Evolutionary conservation across 2,329 filamentous ascomycete genomes (phyloP), one percentile per base, ranked within the genome.

Genomic region (Pyrenochaeta sp.): DNA sequence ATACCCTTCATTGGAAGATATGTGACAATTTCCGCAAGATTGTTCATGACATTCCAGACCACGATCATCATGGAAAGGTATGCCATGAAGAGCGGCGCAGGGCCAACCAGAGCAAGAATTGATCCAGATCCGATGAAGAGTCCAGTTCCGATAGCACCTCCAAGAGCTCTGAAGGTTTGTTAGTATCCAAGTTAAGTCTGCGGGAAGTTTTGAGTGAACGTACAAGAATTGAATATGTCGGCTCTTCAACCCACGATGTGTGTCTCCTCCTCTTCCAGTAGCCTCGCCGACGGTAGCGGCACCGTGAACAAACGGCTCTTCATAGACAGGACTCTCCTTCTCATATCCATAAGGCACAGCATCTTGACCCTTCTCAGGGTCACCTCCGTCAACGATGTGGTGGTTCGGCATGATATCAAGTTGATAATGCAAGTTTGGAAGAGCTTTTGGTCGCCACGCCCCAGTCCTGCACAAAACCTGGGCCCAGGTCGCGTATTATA

Each of bases 141-240:
- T 35, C 72, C 72, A 18, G 72, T 75, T 51, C 72, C 65, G 49
- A 87, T 87, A 7, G 83, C 83, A 54, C 84, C 84, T 49, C 83
- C 85, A 7, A 87, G 77, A 17, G 84, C 84, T 63, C 87, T 87
- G 58, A 78, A 77, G 52, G 79, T 69, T 10, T 45, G 82, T 81
- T 30, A 67, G 62, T 46, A 49, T 29, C 3, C 11, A 21, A 30
- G 20, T 4, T 15, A 1, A 3, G 27, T 30, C 40, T n/a, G 36
- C n/a, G 20, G 17, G 40, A 10, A 30, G 23, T 4, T 12, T 30
- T 11, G 7, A 7, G 39, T 15, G 21, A 20, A 56, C 63, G 18
- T 66, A 74, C 71, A 75, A 52, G 49, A 75, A 75, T 45, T 75
- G 72, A 44, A 75, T 74, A 50, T 75, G 72, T 45, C 72, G 65